Percentiles rank a stretch among this genome's conserved stretches.
phyloP scores from a whole-genome alignment of 352 stramenopile genomes.

The Phytophthora hibernalis region DNA sequence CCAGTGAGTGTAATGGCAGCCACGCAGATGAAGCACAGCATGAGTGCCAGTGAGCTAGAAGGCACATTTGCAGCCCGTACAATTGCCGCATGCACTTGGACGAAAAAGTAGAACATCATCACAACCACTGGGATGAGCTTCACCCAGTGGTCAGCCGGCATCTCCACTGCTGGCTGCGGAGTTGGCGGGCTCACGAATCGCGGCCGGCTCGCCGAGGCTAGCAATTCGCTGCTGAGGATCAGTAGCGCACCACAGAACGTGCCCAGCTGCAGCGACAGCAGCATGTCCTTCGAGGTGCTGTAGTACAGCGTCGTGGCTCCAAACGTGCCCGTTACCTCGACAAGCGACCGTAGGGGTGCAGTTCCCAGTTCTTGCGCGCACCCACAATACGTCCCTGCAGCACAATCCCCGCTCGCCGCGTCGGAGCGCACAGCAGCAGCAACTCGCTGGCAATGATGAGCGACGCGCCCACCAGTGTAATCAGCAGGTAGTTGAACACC shows the following conservation, averaged over 20 bases:
- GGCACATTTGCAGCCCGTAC: conserved; percentile 52
- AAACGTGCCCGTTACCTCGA: conserved; percentile 66
- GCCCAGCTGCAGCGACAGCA: conserved; percentile 76
- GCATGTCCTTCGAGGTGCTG: conserved; percentile 60
- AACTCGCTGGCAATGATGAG: conserved; percentile 82
- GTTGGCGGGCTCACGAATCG: conserved; percentile 31
- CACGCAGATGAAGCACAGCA: conserved; percentile 56
- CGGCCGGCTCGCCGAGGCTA: conserved; percentile 35
- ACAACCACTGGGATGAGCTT: conserved; percentile 73
- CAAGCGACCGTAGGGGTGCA: conserved; percentile 63
- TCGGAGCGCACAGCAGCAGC: conserved; percentile 73
- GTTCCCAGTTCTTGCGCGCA: conserved; percentile 72
- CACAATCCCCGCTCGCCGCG: conserved; percentile 59
- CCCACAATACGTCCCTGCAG: conserved; percentile 79
- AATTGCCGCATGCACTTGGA: conserved; percentile 62
- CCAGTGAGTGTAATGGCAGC: conserved; percentile 55
- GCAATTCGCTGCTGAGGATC: conserved; percentile 64
- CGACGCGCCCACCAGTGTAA: conserved; percentile 75
- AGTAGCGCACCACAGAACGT: conserved; percentile 66
- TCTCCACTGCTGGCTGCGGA: conserved; percentile 43
- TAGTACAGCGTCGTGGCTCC: conserved; percentile 66
- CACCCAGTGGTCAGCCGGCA: conserved; percentile 78
- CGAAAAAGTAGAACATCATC: conserved; percentile 70
- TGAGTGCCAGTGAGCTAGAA: conserved; percentile 41
- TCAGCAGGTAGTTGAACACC: conserved; percentile 75